Base-by-base conservation (phyloP, 129 eudicot genomes). In the Chrysanthemum lavandulifolium region DNA sequence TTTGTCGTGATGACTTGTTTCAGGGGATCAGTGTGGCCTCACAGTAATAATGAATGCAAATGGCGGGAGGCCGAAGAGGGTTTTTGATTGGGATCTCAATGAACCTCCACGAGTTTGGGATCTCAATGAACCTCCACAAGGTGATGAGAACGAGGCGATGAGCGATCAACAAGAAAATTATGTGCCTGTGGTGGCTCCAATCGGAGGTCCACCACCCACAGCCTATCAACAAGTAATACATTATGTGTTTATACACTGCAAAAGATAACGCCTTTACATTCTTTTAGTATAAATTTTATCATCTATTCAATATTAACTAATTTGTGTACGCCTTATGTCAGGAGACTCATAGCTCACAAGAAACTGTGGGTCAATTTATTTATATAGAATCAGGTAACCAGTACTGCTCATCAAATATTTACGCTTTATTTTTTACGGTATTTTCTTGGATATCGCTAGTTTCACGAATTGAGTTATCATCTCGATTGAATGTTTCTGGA, bases 371-470 rank as follows among this genome's bases (percentile, higher is more conserved):
- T 53, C 50, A 13, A 10, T 5, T 15, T 48, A 57, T 5, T 52
- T 21, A 33, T 69, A 29, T 7, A 16, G 76, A 23, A 18, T 8
- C 67, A 43, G 67, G 76, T 71, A n/a, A 59, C 21, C 19, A 43
- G 7, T 56, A 36, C 66, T 56, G 43, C 45, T 13, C 62, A 13
- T 33, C 12, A n/a, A 36, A 31, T 33, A 33, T 33, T 3, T 29
- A 3, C 33, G 33, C 33, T 29, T 29, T 29, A 29, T 29, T 29
- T 33, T 53, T 33, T 10, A 10, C 16, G 51, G 19, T 47, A 67
- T 16, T 16, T 27, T 14, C 29, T 53, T 54, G 29, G 51, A 33
- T 51, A 27, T 54, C 33, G 15, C 11, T 5, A 69, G 27, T 54
- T 54, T 69, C 21, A 69, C 27, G 23, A 45, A 54, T 23, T 23